phyloP scores from a whole-genome alignment of 495 filamentous ascomycete species.

The Penicillium angulare region DNA sequence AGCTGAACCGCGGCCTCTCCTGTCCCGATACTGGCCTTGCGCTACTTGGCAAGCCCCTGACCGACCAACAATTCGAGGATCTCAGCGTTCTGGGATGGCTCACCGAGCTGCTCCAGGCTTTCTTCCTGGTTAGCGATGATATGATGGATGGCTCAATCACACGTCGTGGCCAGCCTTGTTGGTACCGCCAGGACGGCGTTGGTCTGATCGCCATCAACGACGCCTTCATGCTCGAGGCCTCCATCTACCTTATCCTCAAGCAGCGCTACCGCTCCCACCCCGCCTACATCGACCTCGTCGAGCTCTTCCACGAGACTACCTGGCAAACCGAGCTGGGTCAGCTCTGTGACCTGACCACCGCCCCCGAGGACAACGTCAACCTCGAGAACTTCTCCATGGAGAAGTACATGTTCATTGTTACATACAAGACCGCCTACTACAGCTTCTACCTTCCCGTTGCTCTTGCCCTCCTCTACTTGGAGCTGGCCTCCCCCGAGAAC shows the following conservation, averaged over 20 bases:
- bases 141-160: conserved; percentile 97
- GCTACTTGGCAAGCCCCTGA: conserved; percentile 70
- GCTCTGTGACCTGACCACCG: conserved; percentile 89
- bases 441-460: conserved; percentile 98
- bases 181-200: conserved; percentile 85
- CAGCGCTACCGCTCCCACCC: conserved; percentile 86
- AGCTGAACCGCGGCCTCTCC: conserved; percentile 98
- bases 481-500: conserved; percentile 78
- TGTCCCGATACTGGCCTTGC: conserved; percentile 85
- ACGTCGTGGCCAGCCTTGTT: conserved; percentile 88
- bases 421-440: conserved; percentile 99
- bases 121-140: conserved; percentile 98
- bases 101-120: conserved; percentile 95
- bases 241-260: conserved; percentile 88
- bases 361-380: conserved; percentile 84
- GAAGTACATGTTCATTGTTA: conserved; percentile 98
- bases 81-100: conserved; percentile 90
- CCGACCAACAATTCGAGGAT: conserved; percentile 77
- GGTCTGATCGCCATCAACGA: conserved; percentile 98
- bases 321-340: conserved; percentile 95
- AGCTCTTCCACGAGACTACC: conserved; percentile 92
- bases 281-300: conserved; percentile 82
- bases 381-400: conserved; percentile 90
- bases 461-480: conserved; percentile 76
- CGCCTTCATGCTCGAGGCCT: conserved; percentile 88